Evolutionary conservation across 2,329 filamentous ascomycete genomes (phyloP), one percentile per base, ranked within the genome.

Genomic region (Colletotrichum sp.): DNA sequence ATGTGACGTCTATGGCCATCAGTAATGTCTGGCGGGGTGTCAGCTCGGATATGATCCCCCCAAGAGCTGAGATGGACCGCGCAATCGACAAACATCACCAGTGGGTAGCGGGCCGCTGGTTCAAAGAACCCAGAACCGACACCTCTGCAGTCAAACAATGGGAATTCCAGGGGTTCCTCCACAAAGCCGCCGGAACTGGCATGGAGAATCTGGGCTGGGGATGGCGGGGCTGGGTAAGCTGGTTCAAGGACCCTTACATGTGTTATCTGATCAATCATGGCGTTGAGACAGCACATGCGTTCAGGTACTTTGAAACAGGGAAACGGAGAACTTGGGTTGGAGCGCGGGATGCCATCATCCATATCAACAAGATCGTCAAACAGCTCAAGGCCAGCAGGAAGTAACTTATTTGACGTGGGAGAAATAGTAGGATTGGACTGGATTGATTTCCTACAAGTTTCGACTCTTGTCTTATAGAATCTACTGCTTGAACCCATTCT

Each of bases 151-250:
- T 84, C 9, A 82, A 77, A 70, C 78, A 81, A n/a, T 83, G 79
- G 67, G 81, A 82, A 18, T 85, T 83, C 75, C 81, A 85, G 16
- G 77, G 75, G 0, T 86, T 83, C 61, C 78, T 86, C 64, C 83
- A 88, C 63, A 75, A 82, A 8, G 79, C 86, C 8, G 86, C 85
- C 0, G 86, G 86, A 2, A 87, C 85, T 1, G 84, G 86, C 0
- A 82, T 87, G 76, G 84, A 87, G 74, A 84, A 85, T 13, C 71
- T 88, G 2, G 84, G 85, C 1, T 87, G 85, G 81, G 85, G 85
- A 2, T 81, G 77, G 80, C 81, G 81, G 18, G 86, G 85, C 0
- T 88, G 87, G 87, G 79, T 80, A 59, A 86, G 86, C 52, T 87
- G 85, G 85, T 79, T 83, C 61, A 77, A 77, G 57, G 83, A 87